Conservation (phyloP, 2,329 filamentous ascomycete species). For the Xylariaceae sp. region DNA sequence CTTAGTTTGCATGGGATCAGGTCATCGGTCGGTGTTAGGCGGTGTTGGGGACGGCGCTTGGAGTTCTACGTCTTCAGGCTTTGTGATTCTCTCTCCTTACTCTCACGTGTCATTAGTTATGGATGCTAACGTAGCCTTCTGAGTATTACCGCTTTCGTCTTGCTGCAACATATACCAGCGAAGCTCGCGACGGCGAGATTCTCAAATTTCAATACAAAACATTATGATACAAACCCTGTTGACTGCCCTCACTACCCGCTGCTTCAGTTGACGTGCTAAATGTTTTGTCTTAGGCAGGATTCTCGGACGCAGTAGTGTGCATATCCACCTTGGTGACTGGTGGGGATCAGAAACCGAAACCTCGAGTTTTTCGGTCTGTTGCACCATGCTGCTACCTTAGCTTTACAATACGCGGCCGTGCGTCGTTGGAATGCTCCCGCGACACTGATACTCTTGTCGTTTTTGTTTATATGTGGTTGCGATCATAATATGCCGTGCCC, state of each 20-base stretch:
- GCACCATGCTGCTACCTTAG: too few species aligned
- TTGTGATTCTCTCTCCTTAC: constrained; percentile 28
- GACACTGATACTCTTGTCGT: too few species aligned
- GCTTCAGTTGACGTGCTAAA: not conserved
- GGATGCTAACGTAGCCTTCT: constrained; percentile 33
- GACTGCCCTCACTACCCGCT: constrained; percentile 1
- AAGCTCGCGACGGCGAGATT: not conserved
- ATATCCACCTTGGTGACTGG: too few species aligned
- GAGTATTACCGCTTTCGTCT: constrained; percentile 16
- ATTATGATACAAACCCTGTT: constrained; percentile 14
- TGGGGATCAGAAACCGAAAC: too few species aligned
- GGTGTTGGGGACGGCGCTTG: constrained; percentile 15
- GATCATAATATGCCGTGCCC: too few species aligned
- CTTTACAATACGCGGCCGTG: too few species aligned
- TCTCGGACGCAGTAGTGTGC: too few species aligned
- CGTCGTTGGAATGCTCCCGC: too few species aligned
- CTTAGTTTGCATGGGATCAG: constrained; percentile 13
- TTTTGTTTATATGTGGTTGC: too few species aligned
- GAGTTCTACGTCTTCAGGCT: constrained; percentile 28
- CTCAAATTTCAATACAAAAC: constrained; percentile 5
- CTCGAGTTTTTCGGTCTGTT: too few species aligned
- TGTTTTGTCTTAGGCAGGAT: too few species aligned
- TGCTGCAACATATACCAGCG: constrained; percentile 4
- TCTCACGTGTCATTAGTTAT: constrained; percentile 26
- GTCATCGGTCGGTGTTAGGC: constrained; percentile 6